Evolutionary conservation across 352 stramenopile genomes (phyloP).

Genomic region (Globisporangium paroecandrum): DNA sequence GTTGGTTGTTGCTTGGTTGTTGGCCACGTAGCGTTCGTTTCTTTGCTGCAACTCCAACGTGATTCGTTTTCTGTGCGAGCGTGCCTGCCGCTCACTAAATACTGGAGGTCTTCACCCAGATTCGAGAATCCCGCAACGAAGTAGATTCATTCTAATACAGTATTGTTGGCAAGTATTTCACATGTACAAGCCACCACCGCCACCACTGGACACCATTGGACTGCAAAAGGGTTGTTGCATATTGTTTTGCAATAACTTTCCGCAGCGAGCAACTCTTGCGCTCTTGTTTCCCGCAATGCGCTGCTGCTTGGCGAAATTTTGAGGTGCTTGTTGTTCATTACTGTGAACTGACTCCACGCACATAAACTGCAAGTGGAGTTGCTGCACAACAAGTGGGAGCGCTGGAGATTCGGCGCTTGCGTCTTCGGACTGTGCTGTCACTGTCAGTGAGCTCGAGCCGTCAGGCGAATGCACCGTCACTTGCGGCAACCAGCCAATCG

Average conservation of each 20-base stretch:
- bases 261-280: background rate
- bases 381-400: background rate
- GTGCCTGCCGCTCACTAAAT: no score
- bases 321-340: background rate
- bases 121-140: background rate
- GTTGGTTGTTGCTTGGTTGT: background rate
- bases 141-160: background rate
- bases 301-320: background rate
- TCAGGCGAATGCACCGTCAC: background rate
- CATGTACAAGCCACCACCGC: background rate
- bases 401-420: background rate
- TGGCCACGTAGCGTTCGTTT: background rate
- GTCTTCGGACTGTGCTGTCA: background rate
- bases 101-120: background rate
- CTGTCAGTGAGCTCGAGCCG: background rate
- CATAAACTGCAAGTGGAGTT: background rate
- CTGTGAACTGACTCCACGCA: background rate
- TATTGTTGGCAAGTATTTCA: no score
- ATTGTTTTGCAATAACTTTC: background rate
- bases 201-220: background rate
- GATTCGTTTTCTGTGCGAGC: background rate
- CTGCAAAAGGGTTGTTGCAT: background rate
- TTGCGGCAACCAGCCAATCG: background rate
- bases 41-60: background rate
- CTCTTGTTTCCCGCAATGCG: background rate